These are phyloP conservation scores for Roridomyces roridus DNA, from an alignment of 768 basidiomycete genomes.

Conservation along the genomic window DNA sequence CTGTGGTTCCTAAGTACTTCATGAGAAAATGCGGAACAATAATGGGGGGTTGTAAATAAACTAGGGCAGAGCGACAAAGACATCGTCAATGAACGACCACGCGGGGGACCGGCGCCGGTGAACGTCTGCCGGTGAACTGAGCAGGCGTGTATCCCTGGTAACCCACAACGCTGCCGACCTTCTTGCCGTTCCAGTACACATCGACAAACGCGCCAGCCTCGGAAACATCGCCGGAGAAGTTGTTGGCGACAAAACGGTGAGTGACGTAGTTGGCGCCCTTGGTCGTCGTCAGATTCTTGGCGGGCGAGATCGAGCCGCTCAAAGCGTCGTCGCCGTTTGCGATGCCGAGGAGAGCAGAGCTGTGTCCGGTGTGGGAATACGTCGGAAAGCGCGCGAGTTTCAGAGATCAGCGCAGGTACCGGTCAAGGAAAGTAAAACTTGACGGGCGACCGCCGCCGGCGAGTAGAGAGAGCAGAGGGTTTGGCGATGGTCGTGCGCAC, in stretches of 20 bases:
- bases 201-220: conserved; percentile 17
- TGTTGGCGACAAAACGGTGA: conserved; percentile 11
- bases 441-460: too few species aligned
- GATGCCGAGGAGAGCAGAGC: conserved; percentile 16
- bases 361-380: conserved; percentile 20
- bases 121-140: conserved; percentile 10
- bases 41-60: too few species aligned
- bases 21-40: too few species aligned
- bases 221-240: conserved; percentile 3
- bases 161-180: conserved; percentile 9
- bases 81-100: conserved; percentile 26
- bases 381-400: too few species aligned
- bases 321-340: conserved; percentile 12
- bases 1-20: too few species aligned
- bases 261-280: conserved; percentile 13
- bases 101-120: conserved; percentile 22
- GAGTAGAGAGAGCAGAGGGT: too few species aligned
- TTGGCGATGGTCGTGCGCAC: too few species aligned
- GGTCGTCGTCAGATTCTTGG: conserved; percentile 12
- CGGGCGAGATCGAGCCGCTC: conserved; percentile 16
- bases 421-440: too few species aligned
- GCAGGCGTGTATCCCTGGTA: conserved; percentile 6
- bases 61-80: neutral
- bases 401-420: too few species aligned
- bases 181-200: conserved; percentile 18